Evolutionary conservation across 2,329 filamentous ascomycete genomes (phyloP), one percentile per base, ranked within the genome.

Genomic region (Penicillium sp.): DNA sequence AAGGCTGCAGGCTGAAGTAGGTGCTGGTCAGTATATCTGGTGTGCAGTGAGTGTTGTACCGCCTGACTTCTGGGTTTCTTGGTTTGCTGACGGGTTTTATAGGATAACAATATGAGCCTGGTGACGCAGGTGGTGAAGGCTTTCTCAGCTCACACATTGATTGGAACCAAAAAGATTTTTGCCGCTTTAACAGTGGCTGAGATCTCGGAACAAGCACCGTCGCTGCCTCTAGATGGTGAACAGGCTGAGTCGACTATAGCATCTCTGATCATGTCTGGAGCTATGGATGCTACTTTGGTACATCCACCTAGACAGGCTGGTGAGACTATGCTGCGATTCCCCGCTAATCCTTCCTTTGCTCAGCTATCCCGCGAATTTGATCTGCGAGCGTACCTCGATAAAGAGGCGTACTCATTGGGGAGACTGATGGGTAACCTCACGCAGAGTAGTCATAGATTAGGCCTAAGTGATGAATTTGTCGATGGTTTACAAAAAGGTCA

Each of bases 101-200:
- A 78, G 51, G 89, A 97, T 54, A 79, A 79, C 32, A 97, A 94
- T 56, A 64, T 70, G 3, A 79, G 82, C 3, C 76, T 97, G 10
- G 73, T 94, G 9, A 68, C 72, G 4, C 80, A 87, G 60, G 82
- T 91, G 8, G 63, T 84, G 26, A 70, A 77, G 14, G 81, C 85
- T 7, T 87, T 90, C 59, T 81, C 86, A 52, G 81, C 82, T 54
- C 88, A 84, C 70, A 82, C 86, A 44, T 79, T 97, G 41, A 72
- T 84, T 21, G 81, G 81, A 43, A 73, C 97, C 17, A 81, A 83
- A 30, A 77, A 79, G 36, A 81, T 87, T 3, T 96, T 91, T 58
- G 75, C 77, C 20, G 78, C 80, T 4, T 69, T 84, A 21, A 75
- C 78, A 3, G 66, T 83, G 7, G 63, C 70, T 4, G 74, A 75